These are phyloP conservation scores for Patellifolia procumbens DNA, from an alignment of 179 eudicot species.

Conservation along the genomic window DNA sequence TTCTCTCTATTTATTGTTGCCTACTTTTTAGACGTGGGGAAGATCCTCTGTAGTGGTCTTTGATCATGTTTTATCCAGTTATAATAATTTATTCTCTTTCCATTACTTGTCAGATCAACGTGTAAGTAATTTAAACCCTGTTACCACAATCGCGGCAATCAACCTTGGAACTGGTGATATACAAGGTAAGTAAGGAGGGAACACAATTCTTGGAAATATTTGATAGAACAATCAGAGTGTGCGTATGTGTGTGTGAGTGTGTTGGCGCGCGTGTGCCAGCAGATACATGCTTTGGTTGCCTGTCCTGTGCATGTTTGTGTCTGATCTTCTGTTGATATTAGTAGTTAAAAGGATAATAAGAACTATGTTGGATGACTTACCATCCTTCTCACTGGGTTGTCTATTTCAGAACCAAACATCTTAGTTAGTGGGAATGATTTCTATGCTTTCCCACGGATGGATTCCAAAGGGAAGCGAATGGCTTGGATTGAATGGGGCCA, in stretches of 20 bases:
- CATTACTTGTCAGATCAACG: constrained; percentile 60
- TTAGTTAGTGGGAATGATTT: constrained; percentile 80
- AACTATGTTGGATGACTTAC: not conserved
- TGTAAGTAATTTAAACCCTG: constrained; percentile 60
- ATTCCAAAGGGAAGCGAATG: constrained; percentile 65
- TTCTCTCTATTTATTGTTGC: not conserved
- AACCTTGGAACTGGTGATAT: constrained; percentile 36
- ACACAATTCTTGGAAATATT: constrained; percentile 12
- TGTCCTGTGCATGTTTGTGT: not conserved
- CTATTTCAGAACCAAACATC: constrained; percentile 63
- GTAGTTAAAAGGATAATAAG: not conserved
- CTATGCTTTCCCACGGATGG: constrained; percentile 94
- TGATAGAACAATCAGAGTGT: constrained; percentile 5
- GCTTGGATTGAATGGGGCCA: constrained; percentile 99
- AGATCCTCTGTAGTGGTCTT: constrained; percentile 5
- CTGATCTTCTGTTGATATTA: not conserved
- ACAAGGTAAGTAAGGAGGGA: constrained; percentile 48
- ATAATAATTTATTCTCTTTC: constrained; percentile 17
- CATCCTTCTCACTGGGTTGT: constrained; percentile 11
- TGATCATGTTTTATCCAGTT: not conserved
- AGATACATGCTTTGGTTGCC: not conserved
- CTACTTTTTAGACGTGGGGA: not conserved
- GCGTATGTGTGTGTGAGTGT: not conserved
- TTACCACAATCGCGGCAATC: constrained; percentile 67
- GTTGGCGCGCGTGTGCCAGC: not conserved